Evolutionary conservation across 441 rosid species (phyloP), one percentile per base, ranked within the genome.

Genomic region (Mallotus japonicus): DNA sequence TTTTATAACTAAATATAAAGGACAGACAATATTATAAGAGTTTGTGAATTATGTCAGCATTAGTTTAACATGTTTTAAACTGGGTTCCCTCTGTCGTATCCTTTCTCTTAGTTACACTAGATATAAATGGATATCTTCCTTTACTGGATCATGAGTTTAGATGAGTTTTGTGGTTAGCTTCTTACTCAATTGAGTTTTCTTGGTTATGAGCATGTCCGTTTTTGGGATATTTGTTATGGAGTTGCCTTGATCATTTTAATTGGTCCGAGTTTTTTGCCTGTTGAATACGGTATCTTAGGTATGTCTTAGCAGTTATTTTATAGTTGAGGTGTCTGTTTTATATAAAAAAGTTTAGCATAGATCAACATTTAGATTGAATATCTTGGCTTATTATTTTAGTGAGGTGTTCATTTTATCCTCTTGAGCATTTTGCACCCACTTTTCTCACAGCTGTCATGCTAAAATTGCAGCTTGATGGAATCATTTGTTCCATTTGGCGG

Each of bases 401-500:
- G 4, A 28, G 32, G 44, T 9, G n/a, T 49, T 55, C 10, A 3
- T 11, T 53, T 20, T 19, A 28, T 16, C 17, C 12, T 7, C 40
- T 19, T 6, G 20, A 22, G 14, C 4, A 15, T 20, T 16, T 37
- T 37, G 40, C 40, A 37, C 3, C 34, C 16, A 19, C 8, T 20
- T 59, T 46, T 76, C 83, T 83, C 68, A 75, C 55, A 13, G 59
- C 49, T 70, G 64, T 61, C 37, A 60, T 80, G 58, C 57, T 62
- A 16, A 71, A 50, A 55, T 67, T 77, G 67, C 89, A 90, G 96
- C 83, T 87, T 90, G 88, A 87, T 90, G 96, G 92, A 84, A 68
- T 93, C 97, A 22, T 93, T 93, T 80, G 90, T 93, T 74, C 98
- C 98, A 19, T 91, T 93, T 77, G 98, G 89, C 47, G 97, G 98